phyloP scores from a whole-genome alignment of 1,284 basidiomycete species.

The Cutaneotrichosporon sp. region DNA sequence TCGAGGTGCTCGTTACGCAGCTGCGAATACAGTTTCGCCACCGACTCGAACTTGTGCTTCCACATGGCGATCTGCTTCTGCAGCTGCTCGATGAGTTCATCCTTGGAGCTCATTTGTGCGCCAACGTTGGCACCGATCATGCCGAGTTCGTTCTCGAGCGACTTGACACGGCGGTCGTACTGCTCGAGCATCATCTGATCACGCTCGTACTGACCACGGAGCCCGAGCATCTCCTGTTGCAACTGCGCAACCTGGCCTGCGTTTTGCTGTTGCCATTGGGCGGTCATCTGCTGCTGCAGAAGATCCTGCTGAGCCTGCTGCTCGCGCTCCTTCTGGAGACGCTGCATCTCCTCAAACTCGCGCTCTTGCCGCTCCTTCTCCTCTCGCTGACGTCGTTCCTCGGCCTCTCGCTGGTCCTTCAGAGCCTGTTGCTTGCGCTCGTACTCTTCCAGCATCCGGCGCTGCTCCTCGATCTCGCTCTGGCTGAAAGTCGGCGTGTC shows the following conservation, averaged over 20 bases:
- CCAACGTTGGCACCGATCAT: slow-evolving; percentile 74
- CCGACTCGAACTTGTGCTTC: slow-evolving; percentile 98
- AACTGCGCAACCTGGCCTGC: slow-evolving; percentile 58
- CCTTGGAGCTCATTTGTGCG: slow-evolving; percentile 85
- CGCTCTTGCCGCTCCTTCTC: slow-evolving; percentile 73
- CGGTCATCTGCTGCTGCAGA: slow-evolving; percentile 75
- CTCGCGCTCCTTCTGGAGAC: slow-evolving; percentile 65
- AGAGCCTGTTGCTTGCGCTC: slow-evolving; percentile 89
- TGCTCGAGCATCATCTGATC: slow-evolving; percentile 98
- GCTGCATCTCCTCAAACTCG: slow-evolving; percentile 69
- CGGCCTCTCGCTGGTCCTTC: slow-evolving; percentile 70
- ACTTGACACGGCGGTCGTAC: slow-evolving; percentile 95
- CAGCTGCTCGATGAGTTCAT: slow-evolving; percentile 90
- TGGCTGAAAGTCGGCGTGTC: slow-evolving; percentile 63
- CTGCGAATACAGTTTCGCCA: slow-evolving; percentile 98
- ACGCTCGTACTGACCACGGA: slow-evolving; percentile 96
- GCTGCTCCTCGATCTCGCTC: slow-evolving; percentile 84
- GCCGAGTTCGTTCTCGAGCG: slow-evolving; percentile 83
- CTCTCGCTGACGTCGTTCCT: slow-evolving; percentile 72
- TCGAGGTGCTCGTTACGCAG: slow-evolving; percentile 95
- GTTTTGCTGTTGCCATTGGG: slow-evolving; percentile 53
- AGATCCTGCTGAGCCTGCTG: slow-evolving; percentile 83
- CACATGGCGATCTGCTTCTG: slow-evolving; percentile 95
- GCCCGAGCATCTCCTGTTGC: slow-evolving; percentile 82
- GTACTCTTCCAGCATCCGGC: slow-evolving; percentile 90